Evolutionary conservation across 2,329 filamentous ascomycete genomes (phyloP).

Genomic region (Aspergillus puulaauensis): DNA sequence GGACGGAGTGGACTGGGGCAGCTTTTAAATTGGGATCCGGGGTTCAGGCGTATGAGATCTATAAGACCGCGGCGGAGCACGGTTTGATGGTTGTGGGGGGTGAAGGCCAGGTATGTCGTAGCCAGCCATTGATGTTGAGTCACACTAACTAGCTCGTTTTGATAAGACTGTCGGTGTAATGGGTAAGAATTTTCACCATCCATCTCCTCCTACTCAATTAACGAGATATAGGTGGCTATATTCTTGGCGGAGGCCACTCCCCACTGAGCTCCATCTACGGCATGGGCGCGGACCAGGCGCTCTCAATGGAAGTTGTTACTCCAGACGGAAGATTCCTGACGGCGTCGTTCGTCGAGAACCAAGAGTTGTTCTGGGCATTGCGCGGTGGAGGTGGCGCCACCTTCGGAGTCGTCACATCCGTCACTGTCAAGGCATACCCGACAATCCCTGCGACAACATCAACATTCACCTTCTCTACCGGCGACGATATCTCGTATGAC

Average conservation of each 20-base stretch:
- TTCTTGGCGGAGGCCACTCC: conserved; percentile 61
- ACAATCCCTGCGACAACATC: conserved; percentile 27
- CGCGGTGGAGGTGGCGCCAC: conserved; percentile 55
- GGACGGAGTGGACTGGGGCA: conserved; percentile 46
- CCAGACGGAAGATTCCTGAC: conserved; percentile 28
- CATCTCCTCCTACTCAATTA: neutral
- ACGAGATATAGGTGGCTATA: conserved; percentile 51
- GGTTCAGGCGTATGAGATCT: conserved; percentile 50
- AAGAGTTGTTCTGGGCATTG: conserved; percentile 65
- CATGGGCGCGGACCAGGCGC: conserved; percentile 41
- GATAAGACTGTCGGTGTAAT: conserved; percentile 55
- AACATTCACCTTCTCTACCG: conserved; percentile 28
- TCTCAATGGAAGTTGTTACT: conserved; percentile 27
- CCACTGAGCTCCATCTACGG: conserved; percentile 55
- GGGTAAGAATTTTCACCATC: neutral
- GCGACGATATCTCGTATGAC: conserved; percentile 21
- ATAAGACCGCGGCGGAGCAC: conserved; percentile 44
- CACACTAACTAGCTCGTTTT: neutral
- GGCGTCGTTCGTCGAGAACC: conserved; percentile 36
- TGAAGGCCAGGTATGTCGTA: conserved; percentile 26
- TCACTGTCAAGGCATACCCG: conserved; percentile 27
- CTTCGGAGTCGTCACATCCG: conserved; percentile 31
- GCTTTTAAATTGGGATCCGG: conserved; percentile 57
- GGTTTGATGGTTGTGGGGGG: conserved; percentile 56
- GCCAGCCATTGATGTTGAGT: conserved; percentile 1